Percentiles rank a stretch among this genome's conserved stretches.
phyloP scores from a whole-genome alignment of 78 protist genomes.

The Dictyostelium firmibasis region DNA sequence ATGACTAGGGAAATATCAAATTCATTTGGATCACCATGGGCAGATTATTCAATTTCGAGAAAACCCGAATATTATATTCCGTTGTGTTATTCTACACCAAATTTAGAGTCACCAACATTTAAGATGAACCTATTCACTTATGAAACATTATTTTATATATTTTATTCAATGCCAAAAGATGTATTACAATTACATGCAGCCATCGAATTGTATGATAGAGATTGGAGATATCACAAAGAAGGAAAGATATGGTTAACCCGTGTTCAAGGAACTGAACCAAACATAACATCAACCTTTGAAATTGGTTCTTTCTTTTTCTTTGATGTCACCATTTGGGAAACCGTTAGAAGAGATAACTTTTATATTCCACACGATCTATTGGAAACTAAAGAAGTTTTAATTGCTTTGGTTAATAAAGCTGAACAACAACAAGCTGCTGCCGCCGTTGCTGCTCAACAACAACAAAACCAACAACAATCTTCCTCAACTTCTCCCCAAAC shows the following conservation, averaged over 20 bases:
- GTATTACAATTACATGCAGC: slow-evolving; percentile 92
- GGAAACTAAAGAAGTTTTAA: slow-evolving; percentile 67
- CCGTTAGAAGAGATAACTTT: slow-evolving; percentile 80
- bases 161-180: slow-evolving; percentile 97
- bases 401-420: slow-evolving; percentile 4
- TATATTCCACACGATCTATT: slow-evolving; percentile 66
- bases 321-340: slow-evolving; percentile 82
- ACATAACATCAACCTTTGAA: slow-evolving; percentile 60
- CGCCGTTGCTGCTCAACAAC: background rate
- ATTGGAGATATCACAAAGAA: slow-evolving; percentile 95
- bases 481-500: background rate
- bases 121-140: slow-evolving; percentile 87
- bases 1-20: slow-evolving; percentile 76
- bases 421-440: background rate
- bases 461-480: background rate
- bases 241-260: slow-evolving; percentile 89
- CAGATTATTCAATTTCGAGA: slow-evolving; percentile 73
- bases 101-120: slow-evolving; percentile 81
- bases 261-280: slow-evolving; percentile 67
- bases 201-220: slow-evolving; percentile 90
- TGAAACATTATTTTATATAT: slow-evolving; percentile 96
- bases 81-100: slow-evolving; percentile 86
- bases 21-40: slow-evolving; percentile 93
- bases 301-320: slow-evolving; percentile 80
- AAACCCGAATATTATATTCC: slow-evolving; percentile 91